A percentile compares a stretch with the other conserved stretches of the same genome.
phyloP scores from a whole-genome alignment of 1,139 yeast genomes.

The Geotrichum reessii region DNA sequence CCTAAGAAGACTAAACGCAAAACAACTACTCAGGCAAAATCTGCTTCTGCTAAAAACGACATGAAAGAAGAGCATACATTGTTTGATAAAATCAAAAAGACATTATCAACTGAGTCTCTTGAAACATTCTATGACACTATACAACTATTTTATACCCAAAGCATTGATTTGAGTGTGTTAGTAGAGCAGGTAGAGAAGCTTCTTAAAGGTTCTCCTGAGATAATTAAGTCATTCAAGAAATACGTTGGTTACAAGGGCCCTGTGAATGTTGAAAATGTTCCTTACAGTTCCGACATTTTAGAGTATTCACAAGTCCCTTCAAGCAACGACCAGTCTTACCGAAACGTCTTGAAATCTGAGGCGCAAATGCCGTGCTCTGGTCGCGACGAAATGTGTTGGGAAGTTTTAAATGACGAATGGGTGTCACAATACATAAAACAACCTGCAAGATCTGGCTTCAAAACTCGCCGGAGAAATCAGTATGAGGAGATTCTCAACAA shows the following conservation, averaged over 20 bases:
- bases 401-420: slow-evolving; percentile 96
- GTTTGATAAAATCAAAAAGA: not conserved
- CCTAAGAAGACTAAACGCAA: slow-evolving; percentile 19
- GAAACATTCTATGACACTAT: not conserved
- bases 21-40: slow-evolving; percentile 6
- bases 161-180: not conserved
- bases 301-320: slow-evolving; percentile 76
- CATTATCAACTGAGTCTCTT: not conserved
- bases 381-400: slow-evolving; percentile 99
- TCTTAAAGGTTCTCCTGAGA: not conserved
- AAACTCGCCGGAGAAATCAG: slow-evolving; percentile 95
- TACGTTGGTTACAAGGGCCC: not conserved
- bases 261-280: slow-evolving; percentile 70
- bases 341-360: slow-evolving; percentile 88
- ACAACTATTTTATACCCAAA: not conserved
- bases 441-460: slow-evolving; percentile 94
- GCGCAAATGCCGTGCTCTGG: slow-evolving; percentile 98
- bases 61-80: not conserved
- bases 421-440: slow-evolving; percentile 99
- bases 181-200: not conserved
- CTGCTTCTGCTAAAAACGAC: slow-evolving; percentile 5
- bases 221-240: not conserved
- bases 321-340: slow-evolving; percentile 77
- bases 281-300: slow-evolving; percentile 81
- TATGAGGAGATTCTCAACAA: slow-evolving; percentile 92